Base-by-base conservation (phyloP, 2,329 filamentous ascomycete genomes). In the Colletotrichum costaricense region DNA sequence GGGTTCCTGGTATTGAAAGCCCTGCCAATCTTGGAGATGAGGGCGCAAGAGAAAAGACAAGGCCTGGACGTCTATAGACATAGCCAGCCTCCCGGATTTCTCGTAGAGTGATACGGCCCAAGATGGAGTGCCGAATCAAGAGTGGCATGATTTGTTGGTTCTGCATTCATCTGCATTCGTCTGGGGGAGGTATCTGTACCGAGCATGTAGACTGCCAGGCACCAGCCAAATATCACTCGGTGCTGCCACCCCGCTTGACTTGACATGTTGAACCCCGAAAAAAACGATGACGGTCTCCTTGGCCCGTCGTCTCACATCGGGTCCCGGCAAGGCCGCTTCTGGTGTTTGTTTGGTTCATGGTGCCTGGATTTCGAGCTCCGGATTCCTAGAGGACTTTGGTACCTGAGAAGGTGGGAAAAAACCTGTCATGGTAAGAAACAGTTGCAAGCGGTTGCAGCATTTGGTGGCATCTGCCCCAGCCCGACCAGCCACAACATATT, bases 401-500 rank as follows among this genome's bases (percentile, higher is more conserved):
- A 26, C 38, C 38, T 38, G 42, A n/a, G 6, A 24, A 19, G 28
- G 33, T 24, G 9, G n/a, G 12, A 49, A 52, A 35, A 52, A 49
- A 49, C 42, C 42, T 49, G 42, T 49, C 42, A 22, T 22, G 19
- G 42, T n/a, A 4, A n/a, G 42, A 49, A 49, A 49, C 42, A 49
- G 42, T 49, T 49, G 42, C 42, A 49, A 49, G 42, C 42, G 42
- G 42, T 49, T 49, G 28, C 30, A 57, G 11, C 5, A 16, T 33
- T 30, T 52, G 60, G 26, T 35, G 28, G 46, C 49, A 64, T 64
- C 35, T 14, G n/a, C 42, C 55, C 70, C 70, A 73, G 65, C 65
- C 65, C 33, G 38, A 69, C 69, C 69, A 72, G 70, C 70, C 70
- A 73, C 70, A 65, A 28, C 55, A 73, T 70, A 73, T 66, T 73